Evolutionary conservation across 2,329 filamentous ascomycete species (phyloP).

Genomic region (Coniochaeta prunicola): DNA sequence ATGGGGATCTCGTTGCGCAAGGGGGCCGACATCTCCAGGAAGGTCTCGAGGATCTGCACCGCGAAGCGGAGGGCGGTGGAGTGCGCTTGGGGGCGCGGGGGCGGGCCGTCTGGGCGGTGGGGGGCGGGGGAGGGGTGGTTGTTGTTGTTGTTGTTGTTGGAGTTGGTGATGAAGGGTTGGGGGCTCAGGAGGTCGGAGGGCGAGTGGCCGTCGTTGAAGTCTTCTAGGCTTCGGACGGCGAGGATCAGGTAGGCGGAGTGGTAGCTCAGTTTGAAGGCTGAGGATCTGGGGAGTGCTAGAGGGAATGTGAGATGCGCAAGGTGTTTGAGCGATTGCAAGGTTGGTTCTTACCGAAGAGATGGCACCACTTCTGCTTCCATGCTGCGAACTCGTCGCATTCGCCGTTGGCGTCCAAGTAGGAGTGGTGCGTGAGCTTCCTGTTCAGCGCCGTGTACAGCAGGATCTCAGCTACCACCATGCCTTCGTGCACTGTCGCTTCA

Average conservation of each 20-base stretch:
- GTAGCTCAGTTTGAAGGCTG: conserved; percentile 3
- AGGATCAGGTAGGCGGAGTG: conserved; percentile 4
- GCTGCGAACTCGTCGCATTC: conserved; percentile 3
- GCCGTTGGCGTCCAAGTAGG: conserved; percentile 1
- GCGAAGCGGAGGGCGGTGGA: not conserved
- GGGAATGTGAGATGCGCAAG: not conserved
- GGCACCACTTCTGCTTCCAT: conserved; percentile 1
- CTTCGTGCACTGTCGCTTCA: conserved; percentile 1
- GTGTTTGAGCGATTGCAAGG: not conserved
- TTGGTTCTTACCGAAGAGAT: not conserved
- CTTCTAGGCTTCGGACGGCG: conserved; percentile 2
- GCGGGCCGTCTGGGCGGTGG: not conserved
- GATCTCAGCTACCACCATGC: conserved; percentile 3
- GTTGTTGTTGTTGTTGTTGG: not conserved
- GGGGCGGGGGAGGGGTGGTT: not conserved
- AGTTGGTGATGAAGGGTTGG: not conserved
- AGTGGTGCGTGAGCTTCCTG: conserved; percentile 2
- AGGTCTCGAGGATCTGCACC: conserved; percentile 3
- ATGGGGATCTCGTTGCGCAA: conserved; percentile 2
- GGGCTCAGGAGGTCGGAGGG: not conserved
- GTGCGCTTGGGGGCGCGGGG: not conserved
- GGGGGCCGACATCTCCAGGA: not conserved
- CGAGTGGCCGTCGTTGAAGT: not conserved
- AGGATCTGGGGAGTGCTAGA: not conserved
- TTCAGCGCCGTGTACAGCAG: conserved; percentile 1